Evolutionary conservation across 2,329 filamentous ascomycete species (phyloP).

Genomic region (Sclerotinia glacialis): DNA sequence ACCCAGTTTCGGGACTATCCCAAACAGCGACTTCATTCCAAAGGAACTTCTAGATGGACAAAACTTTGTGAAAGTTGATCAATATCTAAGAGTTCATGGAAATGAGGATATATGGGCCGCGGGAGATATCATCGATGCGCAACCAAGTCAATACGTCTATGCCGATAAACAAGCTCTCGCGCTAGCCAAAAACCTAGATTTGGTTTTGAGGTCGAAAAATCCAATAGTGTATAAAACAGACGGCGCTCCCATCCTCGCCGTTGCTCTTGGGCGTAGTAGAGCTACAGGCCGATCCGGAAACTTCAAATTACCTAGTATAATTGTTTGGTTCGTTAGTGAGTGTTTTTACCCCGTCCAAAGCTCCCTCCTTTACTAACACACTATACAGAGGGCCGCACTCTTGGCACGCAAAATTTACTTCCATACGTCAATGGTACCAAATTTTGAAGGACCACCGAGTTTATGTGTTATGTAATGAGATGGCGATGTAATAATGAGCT

Average conservation of each 20-base stretch:
- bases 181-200: constrained; percentile 34
- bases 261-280: constrained; percentile 33
- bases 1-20: constrained; percentile 52
- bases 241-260: constrained; percentile 29
- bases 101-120: constrained; percentile 38
- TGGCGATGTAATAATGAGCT: background rate
- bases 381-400: constrained; percentile 11
- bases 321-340: constrained; percentile 35
- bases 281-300: constrained; percentile 31
- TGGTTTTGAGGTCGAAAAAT: constrained; percentile 30
- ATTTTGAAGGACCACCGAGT: background rate
- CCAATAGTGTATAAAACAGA: constrained; percentile 30
- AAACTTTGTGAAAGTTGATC: constrained; percentile 51
- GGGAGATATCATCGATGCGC: constrained; percentile 32
- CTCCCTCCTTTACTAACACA: background rate
- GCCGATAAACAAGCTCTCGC: constrained; percentile 28
- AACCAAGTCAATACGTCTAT: constrained; percentile 32
- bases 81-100: constrained; percentile 48
- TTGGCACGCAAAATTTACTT: constrained; percentile 3
- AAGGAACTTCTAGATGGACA: constrained; percentile 45
- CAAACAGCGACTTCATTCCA: constrained; percentile 55
- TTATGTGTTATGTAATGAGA: background rate
- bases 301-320: constrained; percentile 32
- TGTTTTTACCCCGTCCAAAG: background rate
- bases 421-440: constrained; percentile 14